A percentile compares a stretch with the other conserved stretches of the same genome.
These are phyloP conservation scores for Irpex rosettiformis DNA, from an alignment of 1,284 basidiomycete genomes.

Conservation along the genomic window DNA sequence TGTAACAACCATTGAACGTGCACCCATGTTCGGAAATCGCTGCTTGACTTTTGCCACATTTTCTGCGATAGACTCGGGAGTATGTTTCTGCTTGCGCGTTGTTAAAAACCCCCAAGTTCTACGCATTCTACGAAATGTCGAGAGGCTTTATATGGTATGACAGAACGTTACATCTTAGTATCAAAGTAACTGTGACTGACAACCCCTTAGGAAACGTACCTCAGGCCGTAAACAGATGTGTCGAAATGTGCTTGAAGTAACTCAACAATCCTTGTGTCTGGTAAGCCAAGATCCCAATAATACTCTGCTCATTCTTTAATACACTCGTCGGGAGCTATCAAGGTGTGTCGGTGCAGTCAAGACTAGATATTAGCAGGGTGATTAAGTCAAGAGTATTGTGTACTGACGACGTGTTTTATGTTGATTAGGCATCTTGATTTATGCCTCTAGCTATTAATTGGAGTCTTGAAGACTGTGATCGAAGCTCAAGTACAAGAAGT, in stretches of 20 bases:
- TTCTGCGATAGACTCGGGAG: neutral
- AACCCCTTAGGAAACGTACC: neutral
- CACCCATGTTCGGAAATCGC: neutral
- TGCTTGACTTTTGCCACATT: neutral
- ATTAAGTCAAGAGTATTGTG: too few species aligned
- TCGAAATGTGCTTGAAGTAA: neutral
- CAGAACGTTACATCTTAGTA: too few species aligned
- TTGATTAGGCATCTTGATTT: neutral
- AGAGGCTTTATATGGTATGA: neutral
- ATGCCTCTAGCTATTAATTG: too few species aligned
- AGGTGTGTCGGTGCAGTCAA: neutral
- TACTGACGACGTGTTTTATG: neutral
- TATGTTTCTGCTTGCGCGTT: slow-evolving; percentile 2
- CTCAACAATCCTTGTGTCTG: neutral
- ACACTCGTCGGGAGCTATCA: neutral
- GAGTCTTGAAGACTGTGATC: too few species aligned
- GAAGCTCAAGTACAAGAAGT: too few species aligned
- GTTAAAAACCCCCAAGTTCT: neutral
- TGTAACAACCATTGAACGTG: neutral
- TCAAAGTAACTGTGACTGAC: too few species aligned
- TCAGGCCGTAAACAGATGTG: neutral
- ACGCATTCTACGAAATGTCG: neutral
- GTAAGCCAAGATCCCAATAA: neutral
- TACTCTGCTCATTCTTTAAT: neutral
- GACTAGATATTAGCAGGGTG: too few species aligned